Base-by-base conservation (phyloP, 352 stramenopile species). In the Globisporangium nunn region DNA sequence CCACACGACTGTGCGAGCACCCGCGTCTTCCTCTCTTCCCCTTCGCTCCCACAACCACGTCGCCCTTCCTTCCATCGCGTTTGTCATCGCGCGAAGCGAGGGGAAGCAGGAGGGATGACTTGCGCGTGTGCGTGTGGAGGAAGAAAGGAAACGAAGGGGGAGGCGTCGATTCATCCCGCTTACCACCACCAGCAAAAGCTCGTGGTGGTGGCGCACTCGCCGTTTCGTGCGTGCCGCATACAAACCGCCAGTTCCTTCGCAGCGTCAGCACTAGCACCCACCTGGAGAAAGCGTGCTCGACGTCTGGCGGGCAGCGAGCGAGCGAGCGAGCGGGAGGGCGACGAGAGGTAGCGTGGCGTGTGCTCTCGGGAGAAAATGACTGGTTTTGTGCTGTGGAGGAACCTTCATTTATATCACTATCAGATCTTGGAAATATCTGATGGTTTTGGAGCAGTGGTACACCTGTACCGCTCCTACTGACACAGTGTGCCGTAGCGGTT, bases 361-460 rank as follows among this genome's bases (percentile, higher is more conserved):
- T 23, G 37, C 37, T 43, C 37, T 37, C 39, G 50, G 18, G 23
- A n/a, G 18, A 12, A 29, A 7, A 45, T 8, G 6, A 18, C 30
- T 54, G 45, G 37, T 43, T 43, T 43, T 43, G 37, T 43, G 37
- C 10, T 17, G 37, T 12, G 17, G 37, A 17, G 37, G 11, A 17
- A 15, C 37, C 37, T 12, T 43, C 11, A 12, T 3, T 43, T 43
- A 15, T 43, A 12, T 43, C 37, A 43, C 37, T 43, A 43, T 43
- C 12, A 43, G 44, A 44, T 40, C 40, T 45, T 51, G 58, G 67
- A 75, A 76, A 77, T 70, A 70, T 79, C 63, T 74, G 55, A 62
- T 78, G 66, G 63, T 44, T 39, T 30, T 14, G 11, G 56, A 17
- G 10, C 37, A 12, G 11, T 43, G 37, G 37, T 43, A 43, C 47